Evolutionary conservation across 495 filamentous ascomycete genomes (phyloP), one percentile per base, ranked within the genome.

Genomic region (Diplogelasinospora grovesii): DNA sequence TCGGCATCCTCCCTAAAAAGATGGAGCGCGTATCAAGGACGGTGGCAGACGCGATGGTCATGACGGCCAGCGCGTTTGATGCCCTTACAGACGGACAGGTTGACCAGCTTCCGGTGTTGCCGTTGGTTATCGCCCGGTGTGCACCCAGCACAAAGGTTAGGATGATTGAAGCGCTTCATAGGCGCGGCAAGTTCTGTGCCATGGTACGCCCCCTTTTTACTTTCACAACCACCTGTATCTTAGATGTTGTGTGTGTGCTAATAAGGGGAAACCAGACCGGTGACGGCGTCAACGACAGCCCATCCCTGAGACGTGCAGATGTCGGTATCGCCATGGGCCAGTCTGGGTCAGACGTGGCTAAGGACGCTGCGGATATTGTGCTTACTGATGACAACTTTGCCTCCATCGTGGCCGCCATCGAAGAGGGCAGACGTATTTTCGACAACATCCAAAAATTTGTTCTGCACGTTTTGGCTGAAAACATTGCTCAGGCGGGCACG

Each of bases 321-420:
- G 83, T 89, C 3, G 86, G 86, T 14, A 92, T 92, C 39, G 86
- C 85, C 21, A 89, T 90, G 84, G 85, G 85, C 8, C 72, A 82
- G 37, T 73, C 82, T 31, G 89, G 88, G 2, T 87, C 82, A 13
- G 89, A 94, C 48, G 88, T 94, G 2, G 89, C 88, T 13, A 93
- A 89, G 53, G 84, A 84, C 21, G 86, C 86, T 0, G 79, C 84
- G 0, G 86, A 89, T 52, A 88, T 93, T 53, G 85, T 93, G 2
- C 64, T 93, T 3, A 86, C 86, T 2, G 85, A 92, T 57, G 88
- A 93, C 54, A 90, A 94, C 58, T 89, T 89, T 48, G 81, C 82
- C 2, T 78, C 72, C 8, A 87, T 87, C 50, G 80, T 87, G 0
- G 78, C 76, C 14, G 83, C 81, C 8, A 77, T 87, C 24, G 75